Evolutionary conservation across 495 filamentous ascomycete species (phyloP).

Genomic region (Penicillium alfredii): DNA sequence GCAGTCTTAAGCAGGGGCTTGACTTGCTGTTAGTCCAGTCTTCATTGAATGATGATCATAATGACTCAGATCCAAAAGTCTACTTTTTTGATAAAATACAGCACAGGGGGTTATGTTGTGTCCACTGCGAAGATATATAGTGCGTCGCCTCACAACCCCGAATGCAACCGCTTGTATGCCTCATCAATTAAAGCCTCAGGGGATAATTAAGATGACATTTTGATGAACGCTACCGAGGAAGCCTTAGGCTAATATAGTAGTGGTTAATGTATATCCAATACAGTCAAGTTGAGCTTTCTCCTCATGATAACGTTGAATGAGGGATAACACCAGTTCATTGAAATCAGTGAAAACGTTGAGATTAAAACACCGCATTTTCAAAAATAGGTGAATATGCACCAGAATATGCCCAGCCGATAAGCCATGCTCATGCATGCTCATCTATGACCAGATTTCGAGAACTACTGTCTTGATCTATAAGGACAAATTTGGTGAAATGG

Average conservation of each 20-base stretch:
- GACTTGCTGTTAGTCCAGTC: too few species aligned
- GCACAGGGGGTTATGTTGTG: too few species aligned
- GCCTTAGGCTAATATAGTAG: conserved; percentile 47
- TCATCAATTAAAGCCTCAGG: too few species aligned
- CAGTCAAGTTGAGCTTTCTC: conserved; percentile 15
- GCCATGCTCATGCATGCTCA: conserved; percentile 14
- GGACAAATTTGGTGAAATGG: conserved; percentile 21
- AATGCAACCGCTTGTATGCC: too few species aligned
- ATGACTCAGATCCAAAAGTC: too few species aligned
- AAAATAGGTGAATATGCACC: conserved; percentile 24
- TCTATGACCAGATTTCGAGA: conserved; percentile 26
- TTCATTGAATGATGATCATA: too few species aligned
- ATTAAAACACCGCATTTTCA: conserved; percentile 16
- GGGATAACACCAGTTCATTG: conserved; percentile 10
- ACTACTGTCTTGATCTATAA: conserved; percentile 22
- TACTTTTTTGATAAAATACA: too few species aligned
- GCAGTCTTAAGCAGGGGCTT: too few species aligned
- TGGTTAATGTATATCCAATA: conserved; percentile 39
- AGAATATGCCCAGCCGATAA: conserved; percentile 25
- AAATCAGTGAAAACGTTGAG: conserved; percentile 16
- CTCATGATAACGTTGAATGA: conserved; percentile 14
- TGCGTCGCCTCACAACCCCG: too few species aligned
- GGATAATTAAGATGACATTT: too few species aligned
- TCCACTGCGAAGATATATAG: too few species aligned
- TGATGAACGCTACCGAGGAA: too few species aligned